A percentile compares a stretch with the other conserved stretches of the same genome.
Evolutionary conservation across 139 green algal species (phyloP).

Genomic region (Limnomonas spitsbergensis): DNA sequence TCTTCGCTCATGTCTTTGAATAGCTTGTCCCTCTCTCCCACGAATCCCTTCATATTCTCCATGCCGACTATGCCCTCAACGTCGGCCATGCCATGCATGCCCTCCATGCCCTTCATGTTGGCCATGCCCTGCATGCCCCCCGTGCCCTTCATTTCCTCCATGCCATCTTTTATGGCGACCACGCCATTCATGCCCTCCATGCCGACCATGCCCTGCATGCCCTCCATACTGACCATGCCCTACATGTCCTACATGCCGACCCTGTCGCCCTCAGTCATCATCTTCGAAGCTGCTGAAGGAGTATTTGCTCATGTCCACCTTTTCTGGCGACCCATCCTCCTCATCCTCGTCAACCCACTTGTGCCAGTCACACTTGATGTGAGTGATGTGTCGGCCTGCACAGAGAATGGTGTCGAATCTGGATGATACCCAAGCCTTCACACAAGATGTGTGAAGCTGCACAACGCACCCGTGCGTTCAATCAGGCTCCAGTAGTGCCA

Average conservation of each 20-base stretch:
- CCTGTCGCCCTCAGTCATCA: constrained; percentile 34
- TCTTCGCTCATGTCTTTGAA: too few relatives aligned
- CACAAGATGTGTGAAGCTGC: too few relatives aligned
- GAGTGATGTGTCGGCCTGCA: too few relatives aligned
- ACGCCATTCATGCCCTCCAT: constrained; percentile 31
- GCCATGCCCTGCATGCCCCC: constrained; percentile 9
- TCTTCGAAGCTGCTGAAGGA: too few relatives aligned
- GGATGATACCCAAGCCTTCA: too few relatives aligned
- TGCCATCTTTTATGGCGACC: constrained; percentile 17
- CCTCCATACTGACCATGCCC: constrained; percentile 29
- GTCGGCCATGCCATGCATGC: constrained; percentile 30
- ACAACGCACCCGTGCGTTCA: too few relatives aligned
- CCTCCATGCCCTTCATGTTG: constrained; percentile 35
- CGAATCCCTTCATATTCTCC: constrained; percentile 31
- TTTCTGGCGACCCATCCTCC: constrained; percentile 44
- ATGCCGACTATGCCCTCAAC: constrained; percentile 14
- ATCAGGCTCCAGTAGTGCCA: too few relatives aligned
- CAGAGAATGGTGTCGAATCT: too few relatives aligned
- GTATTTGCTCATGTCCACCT: constrained; percentile 32
- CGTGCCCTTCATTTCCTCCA: constrained; percentile 35
- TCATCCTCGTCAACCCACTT: constrained; percentile 58
- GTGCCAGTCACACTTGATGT: constrained; percentile 50
- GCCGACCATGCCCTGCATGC: constrained; percentile 32
- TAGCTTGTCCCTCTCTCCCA: constrained; percentile 22
- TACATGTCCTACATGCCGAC: too few relatives aligned